Evolutionary conservation across 108 stramenopile genomes (phyloP).

Genomic region (Skeletonema potamos): DNA sequence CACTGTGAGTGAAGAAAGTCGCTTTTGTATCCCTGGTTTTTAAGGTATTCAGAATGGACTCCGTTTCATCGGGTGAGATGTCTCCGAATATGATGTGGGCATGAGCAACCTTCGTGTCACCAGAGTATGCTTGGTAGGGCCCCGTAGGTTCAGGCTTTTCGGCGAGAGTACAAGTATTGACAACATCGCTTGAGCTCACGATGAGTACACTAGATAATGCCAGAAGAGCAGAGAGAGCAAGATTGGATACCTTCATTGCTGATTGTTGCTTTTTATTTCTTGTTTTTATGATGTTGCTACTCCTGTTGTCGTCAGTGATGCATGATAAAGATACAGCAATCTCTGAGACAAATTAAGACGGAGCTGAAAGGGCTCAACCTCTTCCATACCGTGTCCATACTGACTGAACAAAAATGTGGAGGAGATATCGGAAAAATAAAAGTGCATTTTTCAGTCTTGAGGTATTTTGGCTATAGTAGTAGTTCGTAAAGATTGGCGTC

Average conservation of each 20-base stretch:
- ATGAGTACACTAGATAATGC: not conserved
- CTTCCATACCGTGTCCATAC: no score
- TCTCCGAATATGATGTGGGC: not conserved
- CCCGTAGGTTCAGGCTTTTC: not conserved
- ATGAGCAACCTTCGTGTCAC: not conserved
- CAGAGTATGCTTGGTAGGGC: not conserved
- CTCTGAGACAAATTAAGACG: no score
- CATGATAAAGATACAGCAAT: no score
- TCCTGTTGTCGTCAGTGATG: no score
- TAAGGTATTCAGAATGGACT: not conserved
- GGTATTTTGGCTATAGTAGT: no score
- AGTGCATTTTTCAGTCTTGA: no score
- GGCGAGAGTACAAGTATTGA: not conserved
- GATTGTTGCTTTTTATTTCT: no score
- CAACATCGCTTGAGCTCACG: not conserved
- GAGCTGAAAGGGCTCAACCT: no score
- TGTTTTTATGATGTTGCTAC: no score
- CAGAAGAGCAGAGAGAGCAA: not conserved
- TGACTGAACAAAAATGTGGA: no score
- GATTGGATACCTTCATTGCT: not conserved
- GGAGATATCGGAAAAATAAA: no score
- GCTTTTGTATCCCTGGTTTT: not conserved
- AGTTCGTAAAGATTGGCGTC: not conserved
- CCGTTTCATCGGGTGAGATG: not conserved
- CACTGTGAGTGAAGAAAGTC: not conserved